A percentile compares a stretch with the other conserved stretches of the same genome.
These are phyloP conservation scores for Phytophthora tentaculata DNA, from an alignment of 352 stramenopile genomes.

Conservation along the genomic window DNA sequence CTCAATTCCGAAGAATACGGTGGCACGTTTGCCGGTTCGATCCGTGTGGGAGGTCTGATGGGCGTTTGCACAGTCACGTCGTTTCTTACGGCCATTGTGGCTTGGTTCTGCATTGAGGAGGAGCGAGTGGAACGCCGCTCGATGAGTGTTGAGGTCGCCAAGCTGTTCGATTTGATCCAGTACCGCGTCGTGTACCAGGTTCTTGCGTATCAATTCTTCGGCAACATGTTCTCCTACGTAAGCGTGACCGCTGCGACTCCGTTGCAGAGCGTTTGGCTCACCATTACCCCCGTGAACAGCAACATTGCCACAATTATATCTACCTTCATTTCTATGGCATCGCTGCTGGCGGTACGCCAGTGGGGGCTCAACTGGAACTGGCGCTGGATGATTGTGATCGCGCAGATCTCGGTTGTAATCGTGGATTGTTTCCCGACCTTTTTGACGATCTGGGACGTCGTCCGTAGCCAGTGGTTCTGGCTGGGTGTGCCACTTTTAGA, in stretches of 20 bases:
- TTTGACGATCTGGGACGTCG: conserved; percentile 58
- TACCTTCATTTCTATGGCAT: conserved; percentile 39
- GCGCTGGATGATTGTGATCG: conserved; percentile 52
- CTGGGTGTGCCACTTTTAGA: conserved; percentile 51
- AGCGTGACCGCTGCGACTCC: conserved; percentile 47
- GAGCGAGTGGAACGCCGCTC: conserved; percentile 31
- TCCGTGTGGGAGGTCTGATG: conserved; percentile 66
- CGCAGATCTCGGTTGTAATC: conserved; percentile 41
- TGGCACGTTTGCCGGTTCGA: conserved; percentile 51
- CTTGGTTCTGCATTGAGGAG: conserved; percentile 65
- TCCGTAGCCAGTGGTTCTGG: conserved; percentile 67
- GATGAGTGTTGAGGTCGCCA: conserved; percentile 29
- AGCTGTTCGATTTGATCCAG: conserved; percentile 64
- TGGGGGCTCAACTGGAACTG: conserved; percentile 62
- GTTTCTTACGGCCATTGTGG: conserved; percentile 41
- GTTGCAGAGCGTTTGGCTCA: conserved; percentile 55
- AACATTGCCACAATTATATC: conserved; percentile 45
- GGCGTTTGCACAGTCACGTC: conserved; percentile 42
- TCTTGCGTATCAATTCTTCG: conserved; percentile 64
- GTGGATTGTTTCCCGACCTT: conserved; percentile 55
- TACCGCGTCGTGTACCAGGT: conserved; percentile 61
- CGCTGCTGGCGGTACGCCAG: conserved; percentile 38
- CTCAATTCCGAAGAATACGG: conserved; percentile 66
- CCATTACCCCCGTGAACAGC: conserved; percentile 52
- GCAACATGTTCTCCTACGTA: conserved; percentile 58